phyloP scores from a whole-genome alignment of 116 monocot genomes.

The Cymodocea nodosa region DNA sequence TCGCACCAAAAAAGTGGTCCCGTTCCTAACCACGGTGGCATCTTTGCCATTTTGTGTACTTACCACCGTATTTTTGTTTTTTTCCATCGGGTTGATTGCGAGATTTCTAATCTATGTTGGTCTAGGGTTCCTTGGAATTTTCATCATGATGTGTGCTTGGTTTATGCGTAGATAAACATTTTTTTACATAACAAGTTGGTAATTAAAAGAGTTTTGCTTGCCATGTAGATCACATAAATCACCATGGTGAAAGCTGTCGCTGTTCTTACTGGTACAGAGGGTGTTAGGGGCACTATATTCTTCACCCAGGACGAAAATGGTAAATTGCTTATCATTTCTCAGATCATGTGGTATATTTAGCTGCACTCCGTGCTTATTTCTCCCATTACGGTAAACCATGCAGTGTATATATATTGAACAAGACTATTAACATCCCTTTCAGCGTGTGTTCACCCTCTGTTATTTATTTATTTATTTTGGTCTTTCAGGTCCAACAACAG shows the following conservation, averaged over 20 bases:
- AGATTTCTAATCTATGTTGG: too few relatives aligned
- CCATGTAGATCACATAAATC: conserved; percentile 27
- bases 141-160: too few relatives aligned
- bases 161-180: too few relatives aligned
- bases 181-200: too few relatives aligned
- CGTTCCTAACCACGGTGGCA: too few relatives aligned
- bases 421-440: too few relatives aligned
- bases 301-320: conserved; percentile 82
- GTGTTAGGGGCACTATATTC: conserved; percentile 61
- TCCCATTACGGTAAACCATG: not conserved
- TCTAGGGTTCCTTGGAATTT: too few relatives aligned
- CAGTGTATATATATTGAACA: not conserved
- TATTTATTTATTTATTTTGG: not conserved
- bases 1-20: too few relatives aligned
- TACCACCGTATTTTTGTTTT: too few relatives aligned
- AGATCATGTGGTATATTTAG: not conserved
- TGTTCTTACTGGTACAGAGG: conserved; percentile 43
- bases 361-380: too few relatives aligned
- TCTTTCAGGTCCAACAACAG: conserved; percentile 49
- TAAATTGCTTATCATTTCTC: conserved; percentile 4
- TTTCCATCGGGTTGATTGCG: too few relatives aligned
- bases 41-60: too few relatives aligned
- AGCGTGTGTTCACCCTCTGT: not conserved
- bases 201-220: not conserved
- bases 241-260: conserved; percentile 90